phyloP scores from a whole-genome alignment of 768 basidiomycete genomes.

The Amanita molliuscula region DNA sequence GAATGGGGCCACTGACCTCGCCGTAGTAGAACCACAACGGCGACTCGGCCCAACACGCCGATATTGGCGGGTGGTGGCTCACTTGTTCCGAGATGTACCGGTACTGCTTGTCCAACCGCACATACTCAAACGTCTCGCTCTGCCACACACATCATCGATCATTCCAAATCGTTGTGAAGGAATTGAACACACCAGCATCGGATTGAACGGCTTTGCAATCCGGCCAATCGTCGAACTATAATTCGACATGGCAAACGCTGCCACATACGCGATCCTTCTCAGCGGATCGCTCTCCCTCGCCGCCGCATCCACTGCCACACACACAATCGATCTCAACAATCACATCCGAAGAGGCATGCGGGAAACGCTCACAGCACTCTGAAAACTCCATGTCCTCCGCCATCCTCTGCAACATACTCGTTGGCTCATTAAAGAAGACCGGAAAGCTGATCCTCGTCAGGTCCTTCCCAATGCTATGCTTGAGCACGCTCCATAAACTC shows the following conservation, averaged over 20 bases:
- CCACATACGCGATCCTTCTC: constrained; percentile 82
- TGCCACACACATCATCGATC: constrained; percentile 16
- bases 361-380: constrained; percentile 60
- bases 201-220: constrained; percentile 96
- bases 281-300: constrained; percentile 66
- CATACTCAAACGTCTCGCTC: constrained; percentile 95
- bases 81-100: constrained; percentile 95
- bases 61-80: constrained; percentile 94
- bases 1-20: constrained; percentile 38
- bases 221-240: constrained; percentile 94
- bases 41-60: constrained; percentile 91
- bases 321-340: neutral
- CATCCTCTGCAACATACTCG: constrained; percentile 96
- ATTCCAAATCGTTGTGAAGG: neutral
- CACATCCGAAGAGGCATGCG: neutral
- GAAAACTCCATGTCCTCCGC: constrained; percentile 98
- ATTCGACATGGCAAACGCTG: constrained; percentile 96
- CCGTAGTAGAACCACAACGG: constrained; percentile 88
- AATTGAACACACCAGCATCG: constrained; percentile 62
- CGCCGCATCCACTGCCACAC: constrained; percentile 70
- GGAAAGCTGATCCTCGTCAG: constrained; percentile 93
- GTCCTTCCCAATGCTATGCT: constrained; percentile 93
- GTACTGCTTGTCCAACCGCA: constrained; percentile 77
- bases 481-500: constrained; percentile 91
- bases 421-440: constrained; percentile 89